A percentile compares a stretch with the other conserved stretches of the same genome.
These are phyloP conservation scores for Fragaria nilgerrensis DNA, from an alignment of 306 rosid species.

Conservation along the genomic window DNA sequence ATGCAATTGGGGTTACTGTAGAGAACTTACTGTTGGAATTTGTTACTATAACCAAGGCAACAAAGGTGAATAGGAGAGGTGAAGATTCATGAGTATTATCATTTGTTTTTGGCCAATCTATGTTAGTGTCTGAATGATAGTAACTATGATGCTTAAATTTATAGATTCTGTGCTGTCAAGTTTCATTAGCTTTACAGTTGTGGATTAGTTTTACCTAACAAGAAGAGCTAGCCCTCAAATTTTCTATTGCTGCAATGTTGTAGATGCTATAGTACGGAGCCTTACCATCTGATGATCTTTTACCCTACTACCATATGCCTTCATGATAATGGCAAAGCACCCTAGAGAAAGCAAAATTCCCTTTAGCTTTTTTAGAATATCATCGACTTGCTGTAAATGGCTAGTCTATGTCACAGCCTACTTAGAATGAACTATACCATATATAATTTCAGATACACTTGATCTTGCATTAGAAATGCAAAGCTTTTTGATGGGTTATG, in stretches of 20 bases:
- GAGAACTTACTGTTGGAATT: background rate
- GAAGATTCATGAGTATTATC: background rate
- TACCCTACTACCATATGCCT: conserved; percentile 34
- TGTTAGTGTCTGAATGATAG: no score
- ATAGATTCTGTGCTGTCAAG: no score
- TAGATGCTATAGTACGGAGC: background rate
- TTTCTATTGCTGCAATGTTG: background rate
- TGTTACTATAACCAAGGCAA: background rate
- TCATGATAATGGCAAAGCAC: conserved; percentile 16
- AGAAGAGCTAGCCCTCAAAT: background rate
- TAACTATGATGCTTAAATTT: no score
- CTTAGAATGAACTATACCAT: no score
- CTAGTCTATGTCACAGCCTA: background rate
- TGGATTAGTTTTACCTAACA: background rate
- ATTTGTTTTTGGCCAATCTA: no score
- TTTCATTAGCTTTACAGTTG: background rate
- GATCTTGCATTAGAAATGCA: no score
- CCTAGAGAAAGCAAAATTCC: conserved; percentile 5
- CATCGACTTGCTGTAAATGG: conserved; percentile 18
- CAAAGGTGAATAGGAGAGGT: background rate
- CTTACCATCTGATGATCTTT: background rate
- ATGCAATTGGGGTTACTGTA: background rate
- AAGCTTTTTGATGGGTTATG: no score
- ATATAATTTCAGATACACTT: no score
- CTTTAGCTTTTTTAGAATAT: conserved; percentile 4